phyloP scores from a whole-genome alignment of 2,329 filamentous ascomycete genomes.

The Epichloe gansuensis region DNA sequence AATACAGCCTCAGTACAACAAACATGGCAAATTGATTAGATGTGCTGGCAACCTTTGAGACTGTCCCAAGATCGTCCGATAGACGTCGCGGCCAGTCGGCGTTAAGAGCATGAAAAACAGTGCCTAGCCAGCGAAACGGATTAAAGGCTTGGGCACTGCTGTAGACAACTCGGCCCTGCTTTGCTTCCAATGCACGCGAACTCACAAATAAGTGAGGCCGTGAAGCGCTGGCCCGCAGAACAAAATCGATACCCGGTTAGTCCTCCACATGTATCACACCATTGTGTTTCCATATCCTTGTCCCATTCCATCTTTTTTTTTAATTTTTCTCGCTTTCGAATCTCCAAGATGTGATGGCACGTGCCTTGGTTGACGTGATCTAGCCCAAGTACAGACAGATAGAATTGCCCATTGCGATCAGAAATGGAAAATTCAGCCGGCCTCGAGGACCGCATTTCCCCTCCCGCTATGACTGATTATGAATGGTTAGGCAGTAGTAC shows the following conservation, averaged over 20 bases:
- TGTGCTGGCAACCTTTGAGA: background rate
- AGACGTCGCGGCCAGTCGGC: background rate
- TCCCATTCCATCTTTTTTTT: slow-evolving; percentile 16
- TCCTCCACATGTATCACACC: slow-evolving; percentile 7
- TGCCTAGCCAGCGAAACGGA: slow-evolving; percentile 4
- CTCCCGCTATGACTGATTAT: slow-evolving; percentile 20
- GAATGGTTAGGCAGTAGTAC: slow-evolving; percentile 40
- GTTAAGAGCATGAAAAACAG: background rate
- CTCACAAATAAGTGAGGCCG: background rate
- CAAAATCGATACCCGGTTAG: slow-evolving; percentile 11
- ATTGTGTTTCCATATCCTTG: slow-evolving; percentile 5
- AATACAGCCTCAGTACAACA: background rate
- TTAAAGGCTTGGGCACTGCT: background rate
- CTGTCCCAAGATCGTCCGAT: slow-evolving; percentile 6
- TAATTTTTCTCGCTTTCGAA: slow-evolving; percentile 14
- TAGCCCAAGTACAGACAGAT: slow-evolving; percentile 4
- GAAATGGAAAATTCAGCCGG: slow-evolving; percentile 4
- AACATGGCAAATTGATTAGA: slow-evolving; percentile 1
- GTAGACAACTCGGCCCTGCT: background rate
- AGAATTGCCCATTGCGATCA: slow-evolving; percentile 7
- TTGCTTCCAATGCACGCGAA: background rate
- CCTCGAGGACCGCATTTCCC: background rate
- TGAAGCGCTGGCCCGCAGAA: slow-evolving; percentile 7
- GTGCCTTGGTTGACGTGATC: slow-evolving; percentile 14
- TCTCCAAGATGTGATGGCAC: slow-evolving; percentile 19